A percentile compares a stretch with the other conserved stretches of the same genome.
Evolutionary conservation across 1,284 basidiomycete species (phyloP).

Genomic region (Puccinia horiana): DNA sequence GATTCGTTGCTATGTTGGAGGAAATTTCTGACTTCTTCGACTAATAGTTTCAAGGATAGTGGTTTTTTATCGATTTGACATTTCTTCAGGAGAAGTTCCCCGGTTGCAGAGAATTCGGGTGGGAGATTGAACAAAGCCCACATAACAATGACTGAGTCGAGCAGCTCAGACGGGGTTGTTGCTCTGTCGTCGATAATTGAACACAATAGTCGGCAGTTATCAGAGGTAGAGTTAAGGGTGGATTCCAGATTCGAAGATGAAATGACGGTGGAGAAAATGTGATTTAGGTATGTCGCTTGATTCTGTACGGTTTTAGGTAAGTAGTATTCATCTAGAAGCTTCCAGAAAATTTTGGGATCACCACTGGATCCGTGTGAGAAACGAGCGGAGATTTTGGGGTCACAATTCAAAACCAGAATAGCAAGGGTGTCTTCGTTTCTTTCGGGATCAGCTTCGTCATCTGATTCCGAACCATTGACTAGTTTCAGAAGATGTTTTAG

Average conservation of each 20-base stretch:
- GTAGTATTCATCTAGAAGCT: not conserved
- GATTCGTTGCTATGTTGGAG: not conserved
- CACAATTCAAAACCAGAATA: not conserved
- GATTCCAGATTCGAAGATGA: not conserved
- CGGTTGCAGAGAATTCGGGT: not conserved
- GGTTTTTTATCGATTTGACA: not conserved
- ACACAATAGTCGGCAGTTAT: too few relatives aligned
- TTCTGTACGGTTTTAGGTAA: too few relatives aligned
- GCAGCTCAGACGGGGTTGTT: not conserved
- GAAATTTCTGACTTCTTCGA: not conserved
- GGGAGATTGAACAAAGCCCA: slow-evolving; percentile 1
- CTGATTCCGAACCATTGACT: not conserved
- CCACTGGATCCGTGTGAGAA: not conserved
- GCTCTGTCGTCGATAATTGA: not conserved
- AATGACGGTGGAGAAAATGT: too few relatives aligned
- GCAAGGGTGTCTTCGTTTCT: not conserved
- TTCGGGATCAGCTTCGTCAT: not conserved
- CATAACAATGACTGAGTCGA: slow-evolving; percentile 15
- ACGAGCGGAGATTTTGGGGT: not conserved
- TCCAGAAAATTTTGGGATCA: not conserved
- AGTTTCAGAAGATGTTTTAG: not conserved
- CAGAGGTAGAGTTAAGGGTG: not conserved
- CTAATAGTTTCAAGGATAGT: not conserved
- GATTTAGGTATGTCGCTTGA: not conserved
- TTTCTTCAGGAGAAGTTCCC: slow-evolving; percentile 8